phyloP scores from a whole-genome alignment of 176 grass and related monocot species.

The Carex parvula region DNA sequence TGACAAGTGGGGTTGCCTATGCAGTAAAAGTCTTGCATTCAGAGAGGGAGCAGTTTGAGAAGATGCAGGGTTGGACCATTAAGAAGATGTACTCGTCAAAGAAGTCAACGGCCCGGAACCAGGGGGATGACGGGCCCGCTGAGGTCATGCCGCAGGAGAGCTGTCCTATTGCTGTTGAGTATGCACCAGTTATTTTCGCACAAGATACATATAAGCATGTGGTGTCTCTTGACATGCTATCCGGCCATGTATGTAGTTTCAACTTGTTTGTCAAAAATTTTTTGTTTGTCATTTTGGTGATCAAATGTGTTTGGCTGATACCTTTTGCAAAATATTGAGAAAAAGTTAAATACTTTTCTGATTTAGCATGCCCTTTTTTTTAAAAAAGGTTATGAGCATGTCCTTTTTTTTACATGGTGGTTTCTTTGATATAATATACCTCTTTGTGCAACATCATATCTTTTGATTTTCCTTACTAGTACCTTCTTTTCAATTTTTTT shows the following conservation, averaged over 20 bases:
- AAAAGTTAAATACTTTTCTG: neutral
- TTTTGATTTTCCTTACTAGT: slow-evolving; percentile 2
- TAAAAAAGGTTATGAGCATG: neutral
- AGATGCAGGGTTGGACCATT: slow-evolving; percentile 77
- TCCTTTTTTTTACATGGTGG: neutral
- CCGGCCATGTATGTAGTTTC: slow-evolving; percentile 58
- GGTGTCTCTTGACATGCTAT: slow-evolving; percentile 91
- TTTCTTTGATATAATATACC: neutral
- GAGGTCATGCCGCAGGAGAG: slow-evolving; percentile 28
- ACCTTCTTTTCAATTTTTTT: neutral
- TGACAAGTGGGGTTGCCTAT: slow-evolving; percentile 97
- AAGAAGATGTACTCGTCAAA: slow-evolving; percentile 92
- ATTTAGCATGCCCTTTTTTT: neutral
- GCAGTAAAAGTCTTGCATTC: slow-evolving; percentile 69
- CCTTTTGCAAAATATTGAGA: neutral
- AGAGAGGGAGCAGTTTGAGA: slow-evolving; percentile 87
- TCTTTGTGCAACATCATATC: neutral
- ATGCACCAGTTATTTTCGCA: slow-evolving; percentile 96
- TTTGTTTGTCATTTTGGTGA: neutral
- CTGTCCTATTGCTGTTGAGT: slow-evolving; percentile 58
- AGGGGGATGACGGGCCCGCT: slow-evolving; percentile 37
- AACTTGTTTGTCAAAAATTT: neutral
- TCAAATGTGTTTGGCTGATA: neutral
- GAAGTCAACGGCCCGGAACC: slow-evolving; percentile 39
- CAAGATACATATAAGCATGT: slow-evolving; percentile 94